phyloP scores from a whole-genome alignment of 768 basidiomycete species.

The Galerina marginata region DNA sequence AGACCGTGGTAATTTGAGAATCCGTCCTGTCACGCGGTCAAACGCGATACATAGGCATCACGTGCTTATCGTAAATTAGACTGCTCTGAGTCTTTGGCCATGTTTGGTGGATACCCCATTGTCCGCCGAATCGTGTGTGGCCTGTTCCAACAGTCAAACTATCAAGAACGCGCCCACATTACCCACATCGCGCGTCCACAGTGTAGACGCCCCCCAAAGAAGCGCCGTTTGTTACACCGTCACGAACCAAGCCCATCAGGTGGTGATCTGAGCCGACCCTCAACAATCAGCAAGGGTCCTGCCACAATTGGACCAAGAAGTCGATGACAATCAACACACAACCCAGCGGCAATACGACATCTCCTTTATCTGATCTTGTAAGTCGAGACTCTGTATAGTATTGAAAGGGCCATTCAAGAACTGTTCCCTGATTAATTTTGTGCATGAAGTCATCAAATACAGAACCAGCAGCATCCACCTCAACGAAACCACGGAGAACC shows the following conservation, averaged over 20 bases:
- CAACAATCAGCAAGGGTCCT: slow-evolving; percentile 10
- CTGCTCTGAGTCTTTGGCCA: not conserved
- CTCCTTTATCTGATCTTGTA: slow-evolving; percentile 2
- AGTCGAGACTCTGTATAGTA: slow-evolving; percentile 5
- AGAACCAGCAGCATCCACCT: not conserved
- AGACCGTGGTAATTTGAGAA: not conserved
- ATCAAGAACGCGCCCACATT: no score
- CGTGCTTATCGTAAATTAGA: no score
- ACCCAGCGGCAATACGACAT: not conserved
- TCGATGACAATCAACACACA: not conserved
- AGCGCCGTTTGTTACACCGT: not conserved
- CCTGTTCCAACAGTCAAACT: no score
- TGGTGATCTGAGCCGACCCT: not conserved
- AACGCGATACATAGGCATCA: not conserved
- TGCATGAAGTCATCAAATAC: slow-evolving; percentile 12
- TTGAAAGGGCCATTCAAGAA: slow-evolving; percentile 1
- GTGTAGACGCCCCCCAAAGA: not conserved
- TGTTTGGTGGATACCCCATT: not conserved
- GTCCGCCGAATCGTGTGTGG: no score
- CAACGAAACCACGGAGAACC: not conserved
- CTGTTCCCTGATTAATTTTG: slow-evolving; percentile 6
- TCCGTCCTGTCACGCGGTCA: not conserved
- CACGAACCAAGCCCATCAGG: not conserved
- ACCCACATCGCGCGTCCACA: no score
- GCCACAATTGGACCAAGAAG: slow-evolving; percentile 4